Evolutionary conservation across 2,329 filamentous ascomycete genomes (phyloP).

Genomic region (Colletotrichum sp.): DNA sequence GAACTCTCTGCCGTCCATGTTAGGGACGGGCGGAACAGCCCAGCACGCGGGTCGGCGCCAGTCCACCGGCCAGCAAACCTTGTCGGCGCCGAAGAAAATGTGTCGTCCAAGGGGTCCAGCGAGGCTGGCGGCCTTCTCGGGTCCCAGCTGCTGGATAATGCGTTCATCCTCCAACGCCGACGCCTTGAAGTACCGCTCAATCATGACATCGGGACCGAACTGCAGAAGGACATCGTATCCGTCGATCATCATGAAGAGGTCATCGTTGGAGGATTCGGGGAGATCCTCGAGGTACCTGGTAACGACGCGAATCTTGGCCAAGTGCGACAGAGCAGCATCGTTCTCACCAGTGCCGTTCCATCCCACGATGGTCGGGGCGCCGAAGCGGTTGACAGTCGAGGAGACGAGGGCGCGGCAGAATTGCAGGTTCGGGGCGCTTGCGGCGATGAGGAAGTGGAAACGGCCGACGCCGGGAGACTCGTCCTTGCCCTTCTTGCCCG

Average conservation of each 20-base stretch:
- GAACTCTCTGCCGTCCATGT: conserved; percentile 35
- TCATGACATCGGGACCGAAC: conserved; percentile 65
- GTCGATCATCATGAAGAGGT: conserved; percentile 68
- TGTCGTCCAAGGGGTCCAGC: conserved; percentile 37
- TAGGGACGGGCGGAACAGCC: conserved; percentile 39
- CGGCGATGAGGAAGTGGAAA: conserved; percentile 43
- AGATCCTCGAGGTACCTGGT: conserved; percentile 37
- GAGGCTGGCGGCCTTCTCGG: conserved; percentile 33
- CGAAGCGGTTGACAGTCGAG: conserved; percentile 39
- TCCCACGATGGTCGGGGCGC: conserved; percentile 40
- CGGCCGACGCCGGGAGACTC: conserved; percentile 4
- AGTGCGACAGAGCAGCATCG: conserved; percentile 38
- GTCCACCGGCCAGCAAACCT: conserved; percentile 46
- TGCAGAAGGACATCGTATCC: conserved; percentile 70
- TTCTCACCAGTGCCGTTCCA: conserved; percentile 40
- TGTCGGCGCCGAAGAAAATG: conserved; percentile 50
- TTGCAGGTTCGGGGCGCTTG: conserved; percentile 37
- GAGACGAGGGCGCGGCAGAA: conserved; percentile 45
- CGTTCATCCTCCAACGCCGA: conserved; percentile 57
- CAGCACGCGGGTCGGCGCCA: conserved; percentile 41
- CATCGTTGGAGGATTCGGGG: conserved; percentile 45
- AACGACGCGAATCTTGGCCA: conserved; percentile 43
- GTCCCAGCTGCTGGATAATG: conserved; percentile 54
- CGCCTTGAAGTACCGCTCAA: conserved; percentile 64
- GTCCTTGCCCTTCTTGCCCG: neutral